phyloP scores from a whole-genome alignment of 352 stramenopile species.

The Globisporangium apiculatum region DNA sequence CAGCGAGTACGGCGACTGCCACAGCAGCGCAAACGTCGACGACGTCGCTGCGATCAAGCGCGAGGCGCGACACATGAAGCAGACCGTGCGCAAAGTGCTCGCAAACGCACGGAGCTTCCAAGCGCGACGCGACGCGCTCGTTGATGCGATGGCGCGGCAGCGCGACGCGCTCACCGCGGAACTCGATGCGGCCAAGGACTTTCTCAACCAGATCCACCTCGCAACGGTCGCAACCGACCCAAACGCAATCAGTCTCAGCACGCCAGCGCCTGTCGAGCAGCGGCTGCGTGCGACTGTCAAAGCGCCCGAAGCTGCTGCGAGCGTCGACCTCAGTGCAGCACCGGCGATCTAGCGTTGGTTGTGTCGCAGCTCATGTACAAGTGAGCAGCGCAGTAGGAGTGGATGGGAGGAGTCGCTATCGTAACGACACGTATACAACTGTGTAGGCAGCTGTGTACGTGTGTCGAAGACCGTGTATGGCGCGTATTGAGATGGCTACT shows the following conservation, averaged over 20 bases:
- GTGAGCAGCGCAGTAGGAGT: too few species aligned
- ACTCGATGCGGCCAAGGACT: constrained; percentile 62
- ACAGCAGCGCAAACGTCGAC: constrained; percentile 9
- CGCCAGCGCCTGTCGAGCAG: constrained; percentile 54
- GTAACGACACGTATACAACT: too few species aligned
- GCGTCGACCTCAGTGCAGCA: constrained; percentile 38
- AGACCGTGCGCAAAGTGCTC: constrained; percentile 48
- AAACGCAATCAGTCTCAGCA: constrained; percentile 34
- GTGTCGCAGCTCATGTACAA: too few species aligned
- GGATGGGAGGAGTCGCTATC: too few species aligned
- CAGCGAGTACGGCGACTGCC: constrained; percentile 48
- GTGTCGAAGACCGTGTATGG: too few species aligned
- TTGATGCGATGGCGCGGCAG: constrained; percentile 64
- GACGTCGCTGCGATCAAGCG: constrained; percentile 58
- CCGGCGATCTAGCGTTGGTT: constrained; percentile 33
- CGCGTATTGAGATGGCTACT: too few species aligned
- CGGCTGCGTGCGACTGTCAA: constrained; percentile 55
- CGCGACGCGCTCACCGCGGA: constrained; percentile 56
- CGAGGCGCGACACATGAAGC: constrained; percentile 48
- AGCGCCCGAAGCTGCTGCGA: constrained; percentile 27
- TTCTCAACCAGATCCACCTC: constrained; percentile 62
- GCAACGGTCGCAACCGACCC: constrained; percentile 26
- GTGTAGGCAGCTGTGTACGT: too few species aligned
- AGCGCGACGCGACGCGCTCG: constrained; percentile 45
- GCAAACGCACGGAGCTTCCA: constrained; percentile 44